These are phyloP conservation scores for Nannizziopsis barbatae DNA, from an alignment of 2,329 filamentous ascomycete genomes.

Conservation along the genomic window DNA sequence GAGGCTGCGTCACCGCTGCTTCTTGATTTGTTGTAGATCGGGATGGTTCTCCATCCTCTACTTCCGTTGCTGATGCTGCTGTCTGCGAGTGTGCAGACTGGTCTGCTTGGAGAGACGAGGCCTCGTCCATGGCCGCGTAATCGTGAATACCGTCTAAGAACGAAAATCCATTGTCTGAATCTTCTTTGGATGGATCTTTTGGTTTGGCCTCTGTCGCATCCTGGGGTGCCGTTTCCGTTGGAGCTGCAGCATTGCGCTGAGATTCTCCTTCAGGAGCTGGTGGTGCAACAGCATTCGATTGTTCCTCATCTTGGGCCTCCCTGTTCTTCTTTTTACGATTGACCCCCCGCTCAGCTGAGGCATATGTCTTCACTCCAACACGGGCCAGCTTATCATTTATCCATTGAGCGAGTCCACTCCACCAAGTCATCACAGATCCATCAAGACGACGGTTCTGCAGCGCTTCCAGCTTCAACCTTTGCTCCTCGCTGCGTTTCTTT, in stretches of 20 bases:
- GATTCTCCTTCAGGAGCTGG: constrained; percentile 17
- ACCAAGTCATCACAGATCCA: constrained; percentile 81
- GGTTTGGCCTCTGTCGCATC: not conserved
- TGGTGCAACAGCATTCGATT: constrained; percentile 13
- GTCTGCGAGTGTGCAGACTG: constrained; percentile 1
- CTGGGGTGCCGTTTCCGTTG: constrained; percentile 2
- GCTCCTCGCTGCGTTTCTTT: constrained; percentile 73
- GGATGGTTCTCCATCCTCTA: not conserved
- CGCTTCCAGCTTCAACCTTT: constrained; percentile 71
- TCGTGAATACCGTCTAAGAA: constrained; percentile 21
- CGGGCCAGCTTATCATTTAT: constrained; percentile 62
- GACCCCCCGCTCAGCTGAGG: constrained; percentile 27
- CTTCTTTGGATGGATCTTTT: constrained; percentile 1
- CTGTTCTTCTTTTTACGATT: constrained; percentile 10
- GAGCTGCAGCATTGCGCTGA: constrained; percentile 1
- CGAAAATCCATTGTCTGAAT: not conserved
- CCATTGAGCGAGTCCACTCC: constrained; percentile 84
- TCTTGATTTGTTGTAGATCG: not conserved
- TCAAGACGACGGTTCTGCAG: constrained; percentile 76
- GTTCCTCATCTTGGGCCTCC: constrained; percentile 5
- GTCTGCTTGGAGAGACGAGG: constrained; percentile 4
- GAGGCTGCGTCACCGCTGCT: not conserved
- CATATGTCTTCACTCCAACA: constrained; percentile 52
- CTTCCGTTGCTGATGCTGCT: not conserved
- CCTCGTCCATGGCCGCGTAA: constrained; percentile 18